Evolutionary conservation across 257 asterid species (phyloP), one percentile per base, ranked within the genome.

Genomic region (Voacanga thouarsii): DNA sequence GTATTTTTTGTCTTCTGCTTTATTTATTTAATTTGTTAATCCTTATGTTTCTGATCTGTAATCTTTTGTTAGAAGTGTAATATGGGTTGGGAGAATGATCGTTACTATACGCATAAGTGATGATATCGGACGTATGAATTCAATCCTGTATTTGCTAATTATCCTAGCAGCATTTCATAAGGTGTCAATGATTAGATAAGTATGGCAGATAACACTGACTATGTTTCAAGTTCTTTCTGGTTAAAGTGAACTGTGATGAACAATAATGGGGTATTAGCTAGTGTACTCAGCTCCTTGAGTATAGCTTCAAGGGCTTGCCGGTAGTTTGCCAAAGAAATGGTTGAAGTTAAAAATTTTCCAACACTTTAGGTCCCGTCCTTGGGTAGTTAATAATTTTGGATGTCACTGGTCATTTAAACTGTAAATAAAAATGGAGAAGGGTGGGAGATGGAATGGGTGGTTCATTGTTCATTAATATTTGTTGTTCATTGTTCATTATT

Each of bases 1-100:
- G 98, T 94, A 79, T 64, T 43, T 80, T 50, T 75, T 72, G 28
- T 63, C 37, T 47, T n/a, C 66, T 6, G 23, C 30, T 9, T 28
- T 12, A 24, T 57, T 65, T 5, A 24, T 3, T 37, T 41, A 2
- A 69, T 49, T 50, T 15, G 37, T 63, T 75, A 23, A 16, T 47
- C 37, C 26, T 23, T 66, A 11, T 77, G 59, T 5, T 15, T 5
- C 11, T 47, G 23, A 30, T 23, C 44, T 49, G 7, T 57, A 5
- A 15, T 15, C 4, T 33, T 33, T 41, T 37, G 56, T 37, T 9
- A 37, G 26, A 16, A 39, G 39, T 43, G 50, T 43, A 9, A 18
- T 30, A 45, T 61, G 49, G 41, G 14, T 16, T 4, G 6, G 55
- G 24, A 72, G 45, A 28, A 64, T 64, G 43, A 8, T 26, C 14